phyloP scores from a whole-genome alignment of 176 grass and related monocot genomes.

The Alloteropsis semialata region DNA sequence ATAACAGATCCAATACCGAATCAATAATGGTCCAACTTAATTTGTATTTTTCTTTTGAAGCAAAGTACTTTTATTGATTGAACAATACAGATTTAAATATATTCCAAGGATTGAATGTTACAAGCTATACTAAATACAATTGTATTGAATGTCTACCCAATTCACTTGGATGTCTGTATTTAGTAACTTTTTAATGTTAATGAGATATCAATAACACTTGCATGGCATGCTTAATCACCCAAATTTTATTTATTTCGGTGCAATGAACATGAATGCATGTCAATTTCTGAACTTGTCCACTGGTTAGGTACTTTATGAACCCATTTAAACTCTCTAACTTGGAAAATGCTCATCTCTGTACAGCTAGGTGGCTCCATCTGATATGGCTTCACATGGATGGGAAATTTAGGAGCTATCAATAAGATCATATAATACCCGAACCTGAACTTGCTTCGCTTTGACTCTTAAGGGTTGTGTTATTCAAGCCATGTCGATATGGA shows the following conservation, averaged over 20 bases:
- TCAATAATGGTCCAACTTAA: not conserved
- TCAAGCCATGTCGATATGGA: slow-evolving; percentile 28
- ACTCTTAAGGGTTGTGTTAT: not conserved
- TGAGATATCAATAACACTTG: not conserved
- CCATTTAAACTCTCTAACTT: slow-evolving; percentile 8
- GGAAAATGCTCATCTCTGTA: not conserved
- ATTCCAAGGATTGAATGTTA: not conserved
- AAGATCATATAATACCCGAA: slow-evolving; percentile 9
- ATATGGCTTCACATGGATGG: not conserved
- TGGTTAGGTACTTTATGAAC: not conserved
- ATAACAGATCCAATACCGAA: not conserved
- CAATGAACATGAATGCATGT: not conserved
- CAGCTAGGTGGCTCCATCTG: slow-evolving; percentile 51
- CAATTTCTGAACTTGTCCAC: not conserved
- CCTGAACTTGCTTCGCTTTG: not conserved
- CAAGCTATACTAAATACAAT: not conserved
- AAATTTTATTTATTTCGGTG: not conserved
- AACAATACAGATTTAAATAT: not conserved
- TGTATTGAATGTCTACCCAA: not conserved
- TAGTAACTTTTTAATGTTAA: not conserved
- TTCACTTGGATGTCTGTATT: not conserved
- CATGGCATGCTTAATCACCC: not conserved
- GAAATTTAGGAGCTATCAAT: slow-evolving; percentile 27
- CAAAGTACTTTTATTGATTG: not conserved
- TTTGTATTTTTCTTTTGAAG: not conserved